Conservation (phyloP, 1,284 basidiomycete genomes). For the Mycosarcoma mackinlayi region DNA sequence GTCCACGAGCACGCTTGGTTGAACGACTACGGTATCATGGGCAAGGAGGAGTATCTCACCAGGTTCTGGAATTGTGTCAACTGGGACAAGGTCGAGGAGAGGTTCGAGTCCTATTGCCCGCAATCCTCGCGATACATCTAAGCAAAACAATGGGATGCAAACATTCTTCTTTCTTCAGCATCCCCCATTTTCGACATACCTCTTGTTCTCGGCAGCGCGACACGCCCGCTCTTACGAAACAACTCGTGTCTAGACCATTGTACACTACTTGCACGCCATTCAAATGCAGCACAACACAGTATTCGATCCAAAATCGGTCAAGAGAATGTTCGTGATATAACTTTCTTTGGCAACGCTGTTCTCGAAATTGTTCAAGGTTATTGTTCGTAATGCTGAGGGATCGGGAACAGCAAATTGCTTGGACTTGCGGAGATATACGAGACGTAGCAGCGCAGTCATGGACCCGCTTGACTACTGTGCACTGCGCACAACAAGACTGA, state of each 20-base stretch:
- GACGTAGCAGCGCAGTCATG: too few relatives aligned
- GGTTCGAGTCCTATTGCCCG: constrained; percentile 49
- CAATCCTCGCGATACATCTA: constrained; percentile 29
- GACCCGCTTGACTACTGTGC: neutral
- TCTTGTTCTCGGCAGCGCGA: neutral
- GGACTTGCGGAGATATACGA: too few relatives aligned
- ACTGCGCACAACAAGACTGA: constrained; percentile 15
- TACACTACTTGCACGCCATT: constrained; percentile 25
- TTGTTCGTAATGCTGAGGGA: neutral
- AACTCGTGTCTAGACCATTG: constrained; percentile 12
- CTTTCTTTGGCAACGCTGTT: neutral
- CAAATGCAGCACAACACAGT: constrained; percentile 21
- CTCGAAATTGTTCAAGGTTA: neutral
- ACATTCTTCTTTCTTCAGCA: too few relatives aligned
- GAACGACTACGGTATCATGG: constrained; percentile 89
- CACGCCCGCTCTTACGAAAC: neutral
- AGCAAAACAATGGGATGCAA: too few relatives aligned
- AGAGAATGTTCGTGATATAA: neutral
- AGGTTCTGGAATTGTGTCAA: constrained; percentile 89
- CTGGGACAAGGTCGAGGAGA: constrained; percentile 73
- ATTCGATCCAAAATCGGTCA: neutral
- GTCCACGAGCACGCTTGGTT: constrained; percentile 94
- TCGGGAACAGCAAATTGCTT: neutral
- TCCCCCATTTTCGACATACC: neutral
- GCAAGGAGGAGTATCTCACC: constrained; percentile 87